Base-by-base conservation (phyloP, 139 green algal species). In the Auxenochlorella pyrenoidosa region DNA sequence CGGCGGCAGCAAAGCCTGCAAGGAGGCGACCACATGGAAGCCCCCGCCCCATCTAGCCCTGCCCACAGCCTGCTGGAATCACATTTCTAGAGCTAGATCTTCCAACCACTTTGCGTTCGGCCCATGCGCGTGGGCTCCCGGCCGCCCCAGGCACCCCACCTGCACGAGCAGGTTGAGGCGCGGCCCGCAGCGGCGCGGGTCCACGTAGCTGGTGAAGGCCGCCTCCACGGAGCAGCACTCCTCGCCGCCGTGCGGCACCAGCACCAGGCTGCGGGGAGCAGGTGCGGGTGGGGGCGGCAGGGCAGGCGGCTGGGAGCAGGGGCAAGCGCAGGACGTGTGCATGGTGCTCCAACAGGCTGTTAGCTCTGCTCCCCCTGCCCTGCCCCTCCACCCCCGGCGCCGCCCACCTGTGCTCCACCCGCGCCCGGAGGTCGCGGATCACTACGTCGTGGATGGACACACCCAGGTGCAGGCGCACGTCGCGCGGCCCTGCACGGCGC, bases 371-470 rank as follows among this genome's bases (percentile, higher is more conserved):
- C n/a, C n/a, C n/a, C n/a, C 28, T 71, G 19, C 34, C 34, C 70
- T 34, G 22, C 0, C 21, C 40, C 3, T 36, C 40, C 40, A 36
- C 4, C 6, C 47, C 47, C 47, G 47, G 47, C 38, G 40, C 22
- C 3, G 15, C 72, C 21, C 43, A 81, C 75, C 75, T 81, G 77
- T 88, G 78, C 38, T 87, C 71, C 24, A 36, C 34, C 22, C 84
- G 16, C 54, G 91, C 90, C n/a, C 85, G 85, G 79, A 93, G 59
- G 87, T 93, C 90, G 6, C 75, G 75, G 47, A 93, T 26, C 44
- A 89, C 71, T 0, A 92, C 71, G 71, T 93, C 88, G 41, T 90
- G 43, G 6, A 93, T 59, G 65, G 59, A 63, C 0, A 86, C 85
- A 0, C 59, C 40, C n/a, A 92, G 40, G 87, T 90, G 86, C 79